Evolutionary conservation across 768 basidiomycete species (phyloP).

Genomic region (Lactarius quietus): DNA sequence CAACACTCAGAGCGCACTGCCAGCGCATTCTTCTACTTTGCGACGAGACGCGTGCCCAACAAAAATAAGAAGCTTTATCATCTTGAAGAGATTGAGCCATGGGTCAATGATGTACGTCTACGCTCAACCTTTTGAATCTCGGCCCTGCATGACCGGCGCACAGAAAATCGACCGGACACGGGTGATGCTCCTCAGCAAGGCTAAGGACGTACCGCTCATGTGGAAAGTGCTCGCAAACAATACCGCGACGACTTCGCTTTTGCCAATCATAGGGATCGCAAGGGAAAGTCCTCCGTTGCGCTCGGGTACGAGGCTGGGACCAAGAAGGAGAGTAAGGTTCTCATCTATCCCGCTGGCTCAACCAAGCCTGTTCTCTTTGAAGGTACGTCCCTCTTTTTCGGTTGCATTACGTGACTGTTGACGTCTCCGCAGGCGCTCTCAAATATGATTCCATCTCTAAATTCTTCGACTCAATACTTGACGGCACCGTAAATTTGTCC

Average conservation of each 20-base stretch:
- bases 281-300: constrained; percentile 53
- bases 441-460: constrained; percentile 74
- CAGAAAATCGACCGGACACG: constrained; percentile 47
- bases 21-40: constrained; percentile 71
- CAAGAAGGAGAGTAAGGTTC: constrained; percentile 55
- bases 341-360: constrained; percentile 65
- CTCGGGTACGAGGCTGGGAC: constrained; percentile 57
- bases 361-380: constrained; percentile 58
- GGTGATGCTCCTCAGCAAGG: constrained; percentile 69
- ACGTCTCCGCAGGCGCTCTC: constrained; percentile 46
- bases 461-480: constrained; percentile 67
- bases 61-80: constrained; percentile 58
- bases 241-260: constrained; percentile 62
- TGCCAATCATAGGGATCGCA: constrained; percentile 60
- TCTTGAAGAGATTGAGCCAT: constrained; percentile 54
- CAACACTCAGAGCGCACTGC: constrained; percentile 68
- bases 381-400: constrained; percentile 42
- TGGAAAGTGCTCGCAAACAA: constrained; percentile 80
- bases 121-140: background rate
- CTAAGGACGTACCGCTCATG: constrained; percentile 69
- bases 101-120: constrained; percentile 62
- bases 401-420: background rate
- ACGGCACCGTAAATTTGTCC: constrained; percentile 60
- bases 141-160: background rate
- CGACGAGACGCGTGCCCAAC: constrained; percentile 67